These are phyloP conservation scores for Amyloporia xantha DNA, from an alignment of 768 basidiomycete genomes.

Conservation along the genomic window DNA sequence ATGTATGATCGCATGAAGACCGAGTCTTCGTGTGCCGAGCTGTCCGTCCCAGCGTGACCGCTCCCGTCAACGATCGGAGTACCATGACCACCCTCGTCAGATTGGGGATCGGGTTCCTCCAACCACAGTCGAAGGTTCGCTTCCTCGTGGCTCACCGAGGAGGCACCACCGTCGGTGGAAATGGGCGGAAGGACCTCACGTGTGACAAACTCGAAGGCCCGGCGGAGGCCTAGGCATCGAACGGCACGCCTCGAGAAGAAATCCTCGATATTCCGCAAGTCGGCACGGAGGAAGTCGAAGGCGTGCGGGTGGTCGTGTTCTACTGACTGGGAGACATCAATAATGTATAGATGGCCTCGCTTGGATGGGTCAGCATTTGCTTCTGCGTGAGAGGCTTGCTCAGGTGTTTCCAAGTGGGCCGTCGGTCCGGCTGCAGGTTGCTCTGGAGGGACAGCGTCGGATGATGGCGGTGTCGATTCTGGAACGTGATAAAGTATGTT, in stretches of 20 bases:
- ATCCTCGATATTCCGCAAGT: conserved; percentile 89
- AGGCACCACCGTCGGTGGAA: conserved; percentile 21
- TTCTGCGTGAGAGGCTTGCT: not conserved
- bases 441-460: too few relatives aligned
- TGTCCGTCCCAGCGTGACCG: not conserved
- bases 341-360: conserved; percentile 72
- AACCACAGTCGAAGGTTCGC: conserved; percentile 42
- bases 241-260: conserved; percentile 81
- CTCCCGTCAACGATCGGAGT: too few relatives aligned
- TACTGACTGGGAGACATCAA: conserved; percentile 98
- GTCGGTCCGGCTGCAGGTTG: not conserved
- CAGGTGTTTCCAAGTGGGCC: not conserved
- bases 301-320: conserved; percentile 97
- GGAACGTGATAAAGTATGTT: conserved; percentile 82
- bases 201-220: conserved; percentile 87
- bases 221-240: conserved; percentile 66
- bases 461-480: not conserved
- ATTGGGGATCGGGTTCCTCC: conserved; percentile 26
- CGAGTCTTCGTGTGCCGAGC: conserved; percentile 66
- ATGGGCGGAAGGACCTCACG: conserved; percentile 38
- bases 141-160: conserved; percentile 6
- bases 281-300: conserved; percentile 91
- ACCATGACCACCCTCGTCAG: conserved; percentile 7
- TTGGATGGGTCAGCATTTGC: not conserved
- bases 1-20: conserved; percentile 91